Evolutionary conservation across 2,329 filamentous ascomycete genomes (phyloP).

Genomic region (Diaporthe aspalathi): DNA sequence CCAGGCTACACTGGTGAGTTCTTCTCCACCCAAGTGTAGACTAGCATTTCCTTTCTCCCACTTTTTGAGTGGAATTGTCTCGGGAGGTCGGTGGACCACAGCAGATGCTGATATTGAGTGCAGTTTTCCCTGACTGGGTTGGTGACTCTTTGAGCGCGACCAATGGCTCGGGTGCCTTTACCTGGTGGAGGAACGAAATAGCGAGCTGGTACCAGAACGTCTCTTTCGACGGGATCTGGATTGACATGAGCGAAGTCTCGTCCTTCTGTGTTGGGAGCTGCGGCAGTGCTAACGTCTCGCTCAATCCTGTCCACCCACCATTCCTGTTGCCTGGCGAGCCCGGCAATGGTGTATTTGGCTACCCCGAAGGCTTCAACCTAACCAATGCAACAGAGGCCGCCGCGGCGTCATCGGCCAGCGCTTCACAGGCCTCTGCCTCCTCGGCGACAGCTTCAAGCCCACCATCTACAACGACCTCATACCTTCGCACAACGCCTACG

Average conservation of each 20-base stretch:
- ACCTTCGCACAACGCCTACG: slow-evolving; percentile 70
- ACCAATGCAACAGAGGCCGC: slow-evolving; percentile 77
- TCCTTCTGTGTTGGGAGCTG: slow-evolving; percentile 80
- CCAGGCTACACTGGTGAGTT: slow-evolving; percentile 69
- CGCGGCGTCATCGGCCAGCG: slow-evolving; percentile 63
- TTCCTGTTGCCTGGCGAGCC: slow-evolving; percentile 74
- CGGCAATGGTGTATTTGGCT: slow-evolving; percentile 68
- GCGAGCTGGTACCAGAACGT: slow-evolving; percentile 64
- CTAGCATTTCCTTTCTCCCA: background rate
- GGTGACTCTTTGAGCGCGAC: slow-evolving; percentile 59
- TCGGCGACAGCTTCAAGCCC: slow-evolving; percentile 40
- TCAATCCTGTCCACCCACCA: slow-evolving; percentile 76
- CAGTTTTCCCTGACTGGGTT: slow-evolving; percentile 78
- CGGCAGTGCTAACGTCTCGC: slow-evolving; percentile 70
- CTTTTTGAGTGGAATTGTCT: background rate
- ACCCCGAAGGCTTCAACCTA: slow-evolving; percentile 76
- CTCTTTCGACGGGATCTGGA: slow-evolving; percentile 66
- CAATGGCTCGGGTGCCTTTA: slow-evolving; percentile 71
- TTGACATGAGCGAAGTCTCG: slow-evolving; percentile 69
- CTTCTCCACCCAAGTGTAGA: background rate
- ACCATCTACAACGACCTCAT: slow-evolving; percentile 54
- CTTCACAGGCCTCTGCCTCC: slow-evolving; percentile 51
- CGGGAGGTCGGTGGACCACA: background rate
- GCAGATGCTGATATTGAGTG: background rate
- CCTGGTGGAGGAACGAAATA: slow-evolving; percentile 77